Conservation (phyloP, 1,284 basidiomycete genomes). For the Leccinum pseudoinsigne region DNA sequence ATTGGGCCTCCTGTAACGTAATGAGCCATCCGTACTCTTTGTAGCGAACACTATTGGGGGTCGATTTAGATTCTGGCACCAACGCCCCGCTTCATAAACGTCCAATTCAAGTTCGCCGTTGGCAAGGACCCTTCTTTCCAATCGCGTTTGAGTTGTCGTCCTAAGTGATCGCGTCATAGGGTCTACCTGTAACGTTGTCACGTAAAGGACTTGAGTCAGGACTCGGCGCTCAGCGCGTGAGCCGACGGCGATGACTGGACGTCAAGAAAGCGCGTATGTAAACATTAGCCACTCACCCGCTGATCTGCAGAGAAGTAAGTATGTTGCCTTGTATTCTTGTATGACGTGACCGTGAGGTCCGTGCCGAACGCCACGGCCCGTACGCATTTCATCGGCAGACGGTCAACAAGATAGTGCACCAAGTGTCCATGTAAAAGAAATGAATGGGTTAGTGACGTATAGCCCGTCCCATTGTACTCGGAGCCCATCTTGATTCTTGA, state of each 20-base stretch:
- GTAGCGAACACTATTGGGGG: not conserved
- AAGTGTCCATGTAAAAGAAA: not conserved
- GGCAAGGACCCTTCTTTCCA: not conserved
- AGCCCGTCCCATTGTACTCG: not conserved
- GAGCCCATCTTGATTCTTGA: not conserved
- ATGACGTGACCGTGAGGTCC: not conserved
- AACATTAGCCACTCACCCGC: not conserved
- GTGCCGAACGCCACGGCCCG: not conserved
- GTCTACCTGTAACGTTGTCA: not conserved
- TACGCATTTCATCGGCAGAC: not conserved
- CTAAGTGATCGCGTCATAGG: not conserved
- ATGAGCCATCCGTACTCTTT: not conserved
- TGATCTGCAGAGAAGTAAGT: not conserved
- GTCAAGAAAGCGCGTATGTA: not conserved
- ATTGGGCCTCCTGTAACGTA: not conserved
- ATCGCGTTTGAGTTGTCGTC: not conserved
- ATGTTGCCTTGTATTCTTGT: not conserved
- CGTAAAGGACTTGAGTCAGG: not conserved
- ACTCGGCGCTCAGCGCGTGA: not conserved
- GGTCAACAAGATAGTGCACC: not conserved
- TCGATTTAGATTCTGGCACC: not conserved
- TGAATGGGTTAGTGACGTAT: not conserved
- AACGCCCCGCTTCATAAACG: not conserved
- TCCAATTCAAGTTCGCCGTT: not conserved
- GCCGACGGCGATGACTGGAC: not conserved